A percentile compares a stretch with the other conserved stretches of the same genome.
Evolutionary conservation across 805 yeast genomes (phyloP).

Genomic region (Kazachstania viticola): DNA sequence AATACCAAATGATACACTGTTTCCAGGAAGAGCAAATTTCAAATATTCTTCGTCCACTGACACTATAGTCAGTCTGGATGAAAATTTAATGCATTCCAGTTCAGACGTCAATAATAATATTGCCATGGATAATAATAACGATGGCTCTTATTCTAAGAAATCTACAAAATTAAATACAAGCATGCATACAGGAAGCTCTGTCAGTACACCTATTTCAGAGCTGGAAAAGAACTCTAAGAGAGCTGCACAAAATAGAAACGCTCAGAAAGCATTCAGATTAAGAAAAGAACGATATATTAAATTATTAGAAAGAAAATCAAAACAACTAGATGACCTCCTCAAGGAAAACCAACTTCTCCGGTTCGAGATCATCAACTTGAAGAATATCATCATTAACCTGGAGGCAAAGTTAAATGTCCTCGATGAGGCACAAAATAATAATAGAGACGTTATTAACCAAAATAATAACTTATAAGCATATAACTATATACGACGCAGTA

Average conservation of each 20-base stretch:
- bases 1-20: too few species aligned
- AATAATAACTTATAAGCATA: too few species aligned
- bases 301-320: constrained; percentile 62
- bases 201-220: constrained; percentile 1
- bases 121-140: neutral
- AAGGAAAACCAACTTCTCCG: constrained; percentile 29
- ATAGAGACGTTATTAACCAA: too few species aligned
- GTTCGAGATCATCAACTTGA: constrained; percentile 3
- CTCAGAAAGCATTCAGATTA: constrained; percentile 82
- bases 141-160: neutral
- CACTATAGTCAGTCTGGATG: too few species aligned
- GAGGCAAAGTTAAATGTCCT: too few species aligned
- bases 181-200: neutral
- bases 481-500: too few species aligned
- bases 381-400: constrained; percentile 2
- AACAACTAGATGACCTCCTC: constrained; percentile 46
- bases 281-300: constrained; percentile 71
- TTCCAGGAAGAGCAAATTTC: too few species aligned
- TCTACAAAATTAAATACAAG: neutral
- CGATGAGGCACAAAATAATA: too few species aligned
- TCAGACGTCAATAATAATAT: neutral
- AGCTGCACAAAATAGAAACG: constrained; percentile 83
- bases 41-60: too few species aligned
- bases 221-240: constrained; percentile 58
- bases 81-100: too few species aligned